These are phyloP conservation scores for Kandelia obovata DNA, from an alignment of 345 rosid genomes.

Conservation along the genomic window DNA sequence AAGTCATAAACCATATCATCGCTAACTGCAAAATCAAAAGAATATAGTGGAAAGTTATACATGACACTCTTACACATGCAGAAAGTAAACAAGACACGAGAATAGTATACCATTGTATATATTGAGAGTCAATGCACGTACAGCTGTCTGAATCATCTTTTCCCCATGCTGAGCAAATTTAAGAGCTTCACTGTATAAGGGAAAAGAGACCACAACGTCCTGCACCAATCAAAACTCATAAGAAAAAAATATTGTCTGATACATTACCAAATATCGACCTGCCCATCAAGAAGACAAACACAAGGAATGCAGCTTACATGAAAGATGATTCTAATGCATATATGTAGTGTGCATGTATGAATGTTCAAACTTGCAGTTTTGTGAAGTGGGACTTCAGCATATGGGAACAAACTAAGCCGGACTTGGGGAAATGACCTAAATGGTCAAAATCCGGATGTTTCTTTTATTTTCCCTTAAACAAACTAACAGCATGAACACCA, in stretches of 20 bases:
- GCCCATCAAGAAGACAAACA: too few relatives aligned
- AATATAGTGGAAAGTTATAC: constrained; percentile 17
- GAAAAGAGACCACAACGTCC: constrained; percentile 62
- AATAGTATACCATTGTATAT: constrained; percentile 47
- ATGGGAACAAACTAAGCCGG: too few relatives aligned
- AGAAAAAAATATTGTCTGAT: not conserved
- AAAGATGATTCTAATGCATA: too few relatives aligned
- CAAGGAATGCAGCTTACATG: too few relatives aligned
- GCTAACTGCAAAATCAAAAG: constrained; percentile 49
- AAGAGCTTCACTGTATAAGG: constrained; percentile 54
- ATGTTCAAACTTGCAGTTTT: too few relatives aligned
- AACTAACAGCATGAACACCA: too few relatives aligned
- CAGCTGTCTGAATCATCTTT: constrained; percentile 76
- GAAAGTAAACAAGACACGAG: constrained; percentile 5
- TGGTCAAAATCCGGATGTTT: too few relatives aligned
- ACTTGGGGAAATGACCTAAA: too few relatives aligned
- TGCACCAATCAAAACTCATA: constrained; percentile 20
- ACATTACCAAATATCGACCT: not conserved
- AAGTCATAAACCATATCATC: constrained; percentile 54
- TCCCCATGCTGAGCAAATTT: constrained; percentile 64
- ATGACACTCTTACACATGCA: constrained; percentile 6
- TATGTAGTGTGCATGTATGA: too few relatives aligned
- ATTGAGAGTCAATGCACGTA: constrained; percentile 65
- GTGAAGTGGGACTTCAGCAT: too few relatives aligned
- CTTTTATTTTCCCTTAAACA: too few relatives aligned